phyloP scores from a whole-genome alignment of 371 early-diverging fungal species.

The Nosema granulosis region DNA sequence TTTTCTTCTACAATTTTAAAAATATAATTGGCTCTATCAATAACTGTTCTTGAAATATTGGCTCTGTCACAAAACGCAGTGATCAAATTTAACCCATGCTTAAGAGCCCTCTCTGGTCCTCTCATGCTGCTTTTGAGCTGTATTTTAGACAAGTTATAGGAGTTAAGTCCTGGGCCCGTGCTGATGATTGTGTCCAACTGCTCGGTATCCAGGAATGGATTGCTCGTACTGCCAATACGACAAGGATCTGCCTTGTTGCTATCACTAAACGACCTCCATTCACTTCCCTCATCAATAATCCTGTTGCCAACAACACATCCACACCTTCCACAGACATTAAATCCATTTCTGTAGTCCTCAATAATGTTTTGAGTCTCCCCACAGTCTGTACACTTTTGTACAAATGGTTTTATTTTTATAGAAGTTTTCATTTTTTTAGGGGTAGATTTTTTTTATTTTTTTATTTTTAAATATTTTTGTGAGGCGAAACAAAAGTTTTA shows the following conservation, averaged over 20 bases:
- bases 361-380: constrained; percentile 75
- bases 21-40: constrained; percentile 85
- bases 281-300: constrained; percentile 92
- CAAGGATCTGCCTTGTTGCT: constrained; percentile 88
- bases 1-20: constrained; percentile 78
- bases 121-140: constrained; percentile 67
- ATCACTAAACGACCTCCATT: constrained; percentile 91
- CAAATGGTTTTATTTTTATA: constrained; percentile 38
- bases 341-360: constrained; percentile 81
- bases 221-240: constrained; percentile 88
- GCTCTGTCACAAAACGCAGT: constrained; percentile 81
- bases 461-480: no score
- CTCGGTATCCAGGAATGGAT: constrained; percentile 66
- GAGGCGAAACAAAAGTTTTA: no score
- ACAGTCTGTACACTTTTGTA: constrained; percentile 64
- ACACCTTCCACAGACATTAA: constrained; percentile 91
- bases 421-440: constrained; percentile 33
- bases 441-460: not conserved
- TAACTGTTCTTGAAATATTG: constrained; percentile 75
- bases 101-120: constrained; percentile 72
- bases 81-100: constrained; percentile 84
- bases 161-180: constrained; percentile 51
- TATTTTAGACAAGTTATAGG: constrained; percentile 65
- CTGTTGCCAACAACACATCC: constrained; percentile 85
- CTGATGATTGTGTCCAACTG: constrained; percentile 67